phyloP scores from a whole-genome alignment of 2,329 filamentous ascomycete genomes.

The Clarireedia paspali region DNA sequence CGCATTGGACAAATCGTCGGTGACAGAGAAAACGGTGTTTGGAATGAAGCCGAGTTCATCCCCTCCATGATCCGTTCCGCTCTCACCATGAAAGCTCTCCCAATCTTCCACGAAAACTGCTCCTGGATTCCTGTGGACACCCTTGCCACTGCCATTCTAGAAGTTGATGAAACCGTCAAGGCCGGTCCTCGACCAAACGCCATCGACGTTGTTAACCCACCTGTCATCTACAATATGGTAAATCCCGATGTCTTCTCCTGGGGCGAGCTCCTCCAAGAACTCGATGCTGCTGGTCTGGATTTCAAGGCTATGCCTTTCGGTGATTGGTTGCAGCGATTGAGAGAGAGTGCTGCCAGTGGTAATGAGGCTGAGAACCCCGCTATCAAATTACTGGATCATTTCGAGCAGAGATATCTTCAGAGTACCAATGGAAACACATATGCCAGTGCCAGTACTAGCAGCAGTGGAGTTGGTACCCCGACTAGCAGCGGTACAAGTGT shows the following conservation, averaged over 20 bases:
- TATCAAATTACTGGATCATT: slow-evolving; percentile 8
- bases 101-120: slow-evolving; percentile 34
- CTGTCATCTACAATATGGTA: slow-evolving; percentile 42
- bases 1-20: slow-evolving; percentile 45
- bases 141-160: slow-evolving; percentile 35
- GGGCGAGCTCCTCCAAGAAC: slow-evolving; percentile 42
- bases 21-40: slow-evolving; percentile 35
- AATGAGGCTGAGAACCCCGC: slow-evolving; percentile 23
- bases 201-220: slow-evolving; percentile 6
- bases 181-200: slow-evolving; percentile 5
- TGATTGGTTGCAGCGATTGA: slow-evolving; percentile 38
- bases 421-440: slow-evolving; percentile 2
- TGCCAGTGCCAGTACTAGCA: neutral
- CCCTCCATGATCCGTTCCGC: slow-evolving; percentile 43
- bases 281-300: slow-evolving; percentile 36
- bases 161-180: slow-evolving; percentile 28
- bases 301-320: slow-evolving; percentile 36
- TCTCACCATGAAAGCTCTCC: slow-evolving; percentile 36
- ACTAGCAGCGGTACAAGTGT: neutral
- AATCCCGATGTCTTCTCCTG: slow-evolving; percentile 40
- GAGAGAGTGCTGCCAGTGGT: slow-evolving; percentile 39
- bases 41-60: slow-evolving; percentile 45
- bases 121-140: slow-evolving; percentile 40
- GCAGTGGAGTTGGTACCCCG: neutral
- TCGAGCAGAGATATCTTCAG: slow-evolving; percentile 8